These are phyloP conservation scores for Meredithiella fracta DNA, from an alignment of 2,329 filamentous ascomycete genomes.

Conservation along the genomic window DNA sequence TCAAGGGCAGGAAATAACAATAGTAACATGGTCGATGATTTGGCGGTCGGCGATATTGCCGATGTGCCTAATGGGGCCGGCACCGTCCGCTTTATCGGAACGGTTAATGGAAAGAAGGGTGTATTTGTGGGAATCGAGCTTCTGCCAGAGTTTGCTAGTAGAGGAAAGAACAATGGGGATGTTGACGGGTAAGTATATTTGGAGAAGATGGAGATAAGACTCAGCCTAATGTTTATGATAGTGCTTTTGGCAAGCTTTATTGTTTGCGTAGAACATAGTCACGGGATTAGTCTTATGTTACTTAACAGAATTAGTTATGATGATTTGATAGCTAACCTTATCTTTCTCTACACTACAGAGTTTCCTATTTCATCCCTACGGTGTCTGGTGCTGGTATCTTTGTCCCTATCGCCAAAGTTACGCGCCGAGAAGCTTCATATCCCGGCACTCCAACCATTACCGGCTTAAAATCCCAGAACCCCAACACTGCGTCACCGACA, in stretches of 20 bases:
- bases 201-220: neutral
- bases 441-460: conserved; percentile 45
- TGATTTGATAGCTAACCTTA: conserved; percentile 11
- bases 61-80: conserved; percentile 82
- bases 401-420: conserved; percentile 67
- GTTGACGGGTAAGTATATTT: conserved; percentile 61
- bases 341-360: conserved; percentile 22
- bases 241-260: too few species aligned
- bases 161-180: conserved; percentile 91
- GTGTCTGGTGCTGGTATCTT: conserved; percentile 81
- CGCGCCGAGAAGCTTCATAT: conserved; percentile 45
- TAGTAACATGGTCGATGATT: conserved; percentile 24
- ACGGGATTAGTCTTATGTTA: too few species aligned
- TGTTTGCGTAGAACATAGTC: too few species aligned
- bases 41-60: conserved; percentile 67
- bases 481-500: conserved; percentile 46
- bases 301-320: neutral
- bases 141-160: conserved; percentile 57
- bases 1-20: conserved; percentile 17
- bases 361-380: conserved; percentile 67
- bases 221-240: too few species aligned
- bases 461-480: conserved; percentile 39
- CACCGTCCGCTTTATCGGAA: conserved; percentile 73
- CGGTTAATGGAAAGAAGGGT: conserved; percentile 76
- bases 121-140: conserved; percentile 87